These are phyloP conservation scores for Skeletonema costatum DNA, from an alignment of 108 stramenopile species.

Conservation along the genomic window DNA sequence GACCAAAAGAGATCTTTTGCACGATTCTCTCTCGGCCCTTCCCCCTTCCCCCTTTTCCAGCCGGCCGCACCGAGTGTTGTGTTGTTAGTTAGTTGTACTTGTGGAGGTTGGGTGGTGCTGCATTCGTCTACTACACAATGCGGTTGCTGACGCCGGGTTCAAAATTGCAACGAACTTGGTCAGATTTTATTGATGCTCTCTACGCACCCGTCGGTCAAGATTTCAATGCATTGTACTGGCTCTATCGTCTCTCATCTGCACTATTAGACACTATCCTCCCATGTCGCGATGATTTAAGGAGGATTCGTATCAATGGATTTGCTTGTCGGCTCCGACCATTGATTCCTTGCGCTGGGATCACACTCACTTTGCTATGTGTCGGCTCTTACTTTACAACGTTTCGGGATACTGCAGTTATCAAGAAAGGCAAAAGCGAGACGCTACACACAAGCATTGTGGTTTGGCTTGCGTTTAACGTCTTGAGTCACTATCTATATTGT, in stretches of 20 bases:
- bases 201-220: conserved; percentile 51
- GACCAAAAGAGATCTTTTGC: too few relatives aligned
- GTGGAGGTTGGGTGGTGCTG: too few relatives aligned
- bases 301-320: conserved; percentile 35
- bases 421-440: conserved; percentile 23
- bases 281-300: conserved; percentile 22
- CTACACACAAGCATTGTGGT: conserved; percentile 51
- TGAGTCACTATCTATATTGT: conserved; percentile 58
- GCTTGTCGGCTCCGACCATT: conserved; percentile 24
- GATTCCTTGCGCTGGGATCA: conserved; percentile 35
- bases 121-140: too few relatives aligned
- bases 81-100: too few relatives aligned
- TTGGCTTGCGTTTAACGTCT: conserved; percentile 63
- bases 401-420: conserved; percentile 5
- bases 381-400: conserved; percentile 40
- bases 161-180: conserved; percentile 52
- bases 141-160: not conserved
- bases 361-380: conserved; percentile 39
- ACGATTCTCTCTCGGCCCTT: too few relatives aligned
- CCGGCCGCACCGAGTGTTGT: too few relatives aligned
- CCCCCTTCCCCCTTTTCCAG: too few relatives aligned
- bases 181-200: conserved; percentile 61
- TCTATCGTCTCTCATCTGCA: conserved; percentile 43
- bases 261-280: conserved; percentile 12
- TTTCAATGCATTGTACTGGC: conserved; percentile 73